Evolutionary conservation across 169 alveolate genomes (phyloP).

Genomic region (Perkinsus olseni): DNA sequence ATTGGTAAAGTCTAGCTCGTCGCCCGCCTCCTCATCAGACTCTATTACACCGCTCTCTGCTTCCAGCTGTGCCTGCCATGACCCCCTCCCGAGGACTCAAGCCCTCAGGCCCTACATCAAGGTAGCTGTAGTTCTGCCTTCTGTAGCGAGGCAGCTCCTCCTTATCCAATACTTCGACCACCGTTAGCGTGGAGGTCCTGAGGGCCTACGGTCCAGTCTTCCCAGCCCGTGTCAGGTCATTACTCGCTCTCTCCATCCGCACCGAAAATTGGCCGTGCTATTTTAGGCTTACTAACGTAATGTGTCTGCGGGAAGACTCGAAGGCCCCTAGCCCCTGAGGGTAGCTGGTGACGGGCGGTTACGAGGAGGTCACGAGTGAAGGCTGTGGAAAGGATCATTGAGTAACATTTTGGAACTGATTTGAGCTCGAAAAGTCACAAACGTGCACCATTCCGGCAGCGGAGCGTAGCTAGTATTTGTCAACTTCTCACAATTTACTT

Average conservation of each 20-base stretch:
- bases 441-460: neutral
- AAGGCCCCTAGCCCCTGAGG: neutral
- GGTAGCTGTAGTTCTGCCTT: neutral
- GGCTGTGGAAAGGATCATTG: neutral
- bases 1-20: neutral
- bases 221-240: neutral
- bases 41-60: neutral
- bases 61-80: neutral
- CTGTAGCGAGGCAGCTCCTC: neutral
- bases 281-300: neutral
- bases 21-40: neutral
- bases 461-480: neutral
- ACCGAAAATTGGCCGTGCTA: neutral
- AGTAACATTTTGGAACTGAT: neutral
- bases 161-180: neutral
- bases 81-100: neutral
- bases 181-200: neutral
- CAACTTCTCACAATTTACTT: too few relatives aligned
- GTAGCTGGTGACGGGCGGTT: neutral
- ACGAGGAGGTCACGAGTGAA: neutral
- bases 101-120: neutral
- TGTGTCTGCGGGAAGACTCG: neutral
- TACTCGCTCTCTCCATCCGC: neutral
- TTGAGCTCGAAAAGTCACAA: neutral
- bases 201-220: neutral